Conservation (phyloP, 2,329 filamentous ascomycete species). For the Talaromyces amestolkiae region DNA sequence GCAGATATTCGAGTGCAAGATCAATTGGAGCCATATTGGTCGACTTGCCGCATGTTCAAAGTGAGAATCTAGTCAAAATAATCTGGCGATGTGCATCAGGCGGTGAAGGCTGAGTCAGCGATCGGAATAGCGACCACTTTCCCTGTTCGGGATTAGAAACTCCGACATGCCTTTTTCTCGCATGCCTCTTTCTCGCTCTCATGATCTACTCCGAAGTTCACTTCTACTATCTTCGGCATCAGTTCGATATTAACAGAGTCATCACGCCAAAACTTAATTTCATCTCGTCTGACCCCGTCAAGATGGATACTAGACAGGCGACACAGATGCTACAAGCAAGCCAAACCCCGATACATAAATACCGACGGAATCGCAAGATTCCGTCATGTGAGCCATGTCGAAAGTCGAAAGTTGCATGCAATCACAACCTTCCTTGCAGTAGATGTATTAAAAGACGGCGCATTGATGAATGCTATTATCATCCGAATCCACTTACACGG, state of each 20-base stretch:
- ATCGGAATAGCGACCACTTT: neutral
- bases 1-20: neutral
- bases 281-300: neutral
- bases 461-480: neutral
- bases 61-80: neutral
- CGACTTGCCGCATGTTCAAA: neutral
- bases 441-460: neutral
- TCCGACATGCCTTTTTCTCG: neutral
- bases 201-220: neutral
- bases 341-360: neutral
- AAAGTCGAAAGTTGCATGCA: neutral
- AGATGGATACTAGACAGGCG: neutral
- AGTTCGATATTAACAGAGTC: too few species aligned
- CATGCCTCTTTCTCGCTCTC: neutral
- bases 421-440: neutral
- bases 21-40: neutral
- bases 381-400: neutral
- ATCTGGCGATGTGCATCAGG: neutral
- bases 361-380: neutral
- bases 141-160: neutral
- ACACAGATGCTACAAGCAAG: neutral
- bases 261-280: neutral
- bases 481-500: neutral
- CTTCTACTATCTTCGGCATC: too few species aligned
- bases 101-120: neutral